These are phyloP conservation scores for Corymbia calophylla DNA, from an alignment of 441 rosid species.

Conservation along the genomic window DNA sequence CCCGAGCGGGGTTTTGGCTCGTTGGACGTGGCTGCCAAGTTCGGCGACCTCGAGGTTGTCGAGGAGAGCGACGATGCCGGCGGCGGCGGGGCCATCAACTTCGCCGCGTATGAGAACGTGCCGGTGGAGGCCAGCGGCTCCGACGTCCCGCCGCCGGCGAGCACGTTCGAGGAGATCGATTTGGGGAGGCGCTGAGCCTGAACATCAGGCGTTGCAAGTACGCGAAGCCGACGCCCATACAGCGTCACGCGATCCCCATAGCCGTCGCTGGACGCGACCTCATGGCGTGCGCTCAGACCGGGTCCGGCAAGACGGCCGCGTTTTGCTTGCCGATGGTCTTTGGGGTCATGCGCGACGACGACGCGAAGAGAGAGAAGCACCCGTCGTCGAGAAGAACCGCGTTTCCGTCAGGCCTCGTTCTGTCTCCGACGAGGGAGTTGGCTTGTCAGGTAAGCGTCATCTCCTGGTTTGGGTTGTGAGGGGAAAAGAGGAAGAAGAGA, in stretches of 20 bases:
- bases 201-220: constrained; percentile 39
- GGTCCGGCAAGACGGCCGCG: constrained; percentile 52
- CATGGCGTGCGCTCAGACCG: constrained; percentile 62
- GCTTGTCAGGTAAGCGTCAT: constrained; percentile 34
- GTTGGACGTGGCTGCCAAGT: not conserved
- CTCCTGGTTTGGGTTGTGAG: not conserved
- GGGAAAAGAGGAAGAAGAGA: not conserved
- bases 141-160: constrained; percentile 26
- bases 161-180: constrained; percentile 26
- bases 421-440: constrained; percentile 52
- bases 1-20: not conserved
- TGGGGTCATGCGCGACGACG: constrained; percentile 18
- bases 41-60: constrained; percentile 19
- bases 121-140: constrained; percentile 37
- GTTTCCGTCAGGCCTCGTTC: constrained; percentile 34
- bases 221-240: constrained; percentile 44
- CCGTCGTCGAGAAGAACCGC: constrained; percentile 11
- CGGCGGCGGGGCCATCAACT: constrained; percentile 15
- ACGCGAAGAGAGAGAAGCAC: not conserved
- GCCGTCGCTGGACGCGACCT: constrained; percentile 42
- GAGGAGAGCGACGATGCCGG: not conserved
- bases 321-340: constrained; percentile 43
- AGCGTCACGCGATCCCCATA: constrained; percentile 49
- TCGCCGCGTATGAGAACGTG: constrained; percentile 37
- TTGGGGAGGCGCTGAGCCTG: constrained; percentile 19